A percentile compares a stretch with the other conserved stretches of the same genome.
phyloP scores from a whole-genome alignment of 2,329 filamentous ascomycete genomes.

The Geoglossum cookeanum region DNA sequence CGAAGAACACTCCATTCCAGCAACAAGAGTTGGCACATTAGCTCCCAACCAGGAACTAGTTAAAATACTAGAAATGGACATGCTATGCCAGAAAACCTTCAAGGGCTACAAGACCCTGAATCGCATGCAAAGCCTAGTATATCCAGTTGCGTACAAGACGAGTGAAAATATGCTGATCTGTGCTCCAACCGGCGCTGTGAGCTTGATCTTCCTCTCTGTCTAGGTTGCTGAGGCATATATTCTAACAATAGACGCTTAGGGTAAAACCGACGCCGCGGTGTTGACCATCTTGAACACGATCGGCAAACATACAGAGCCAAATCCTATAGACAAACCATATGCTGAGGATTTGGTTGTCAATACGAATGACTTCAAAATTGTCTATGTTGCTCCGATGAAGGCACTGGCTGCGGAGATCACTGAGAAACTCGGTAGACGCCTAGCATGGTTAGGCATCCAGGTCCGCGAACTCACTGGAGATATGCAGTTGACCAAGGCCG shows the following conservation, averaged over 20 bases:
- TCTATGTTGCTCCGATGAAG: conserved; percentile 98
- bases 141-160: conserved; percentile 85
- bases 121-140: conserved; percentile 94
- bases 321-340: conserved; percentile 52
- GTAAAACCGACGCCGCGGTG: conserved; percentile 98
- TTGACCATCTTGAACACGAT: conserved; percentile 83
- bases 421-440: conserved; percentile 74
- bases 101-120: conserved; percentile 86
- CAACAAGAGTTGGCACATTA: conserved; percentile 56
- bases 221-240: background rate
- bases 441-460: conserved; percentile 84
- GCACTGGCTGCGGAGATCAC: conserved; percentile 92
- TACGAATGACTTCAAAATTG: conserved; percentile 84
- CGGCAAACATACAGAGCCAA: conserved; percentile 65
- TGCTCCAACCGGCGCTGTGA: conserved; percentile 75
- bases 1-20: conserved; percentile 77
- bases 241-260: conserved; percentile 21
- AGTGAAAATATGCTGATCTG: conserved; percentile 98
- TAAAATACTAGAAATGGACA: conserved; percentile 66
- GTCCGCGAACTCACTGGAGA: conserved; percentile 92
- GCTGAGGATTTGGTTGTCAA: conserved; percentile 68
- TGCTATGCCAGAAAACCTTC: conserved; percentile 78
- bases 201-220: conserved; percentile 16
- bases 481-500: conserved; percentile 94
- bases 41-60: conserved; percentile 57